Base-by-base conservation (phyloP, 345 rosid genomes). In the Conringia planisiliqua region DNA sequence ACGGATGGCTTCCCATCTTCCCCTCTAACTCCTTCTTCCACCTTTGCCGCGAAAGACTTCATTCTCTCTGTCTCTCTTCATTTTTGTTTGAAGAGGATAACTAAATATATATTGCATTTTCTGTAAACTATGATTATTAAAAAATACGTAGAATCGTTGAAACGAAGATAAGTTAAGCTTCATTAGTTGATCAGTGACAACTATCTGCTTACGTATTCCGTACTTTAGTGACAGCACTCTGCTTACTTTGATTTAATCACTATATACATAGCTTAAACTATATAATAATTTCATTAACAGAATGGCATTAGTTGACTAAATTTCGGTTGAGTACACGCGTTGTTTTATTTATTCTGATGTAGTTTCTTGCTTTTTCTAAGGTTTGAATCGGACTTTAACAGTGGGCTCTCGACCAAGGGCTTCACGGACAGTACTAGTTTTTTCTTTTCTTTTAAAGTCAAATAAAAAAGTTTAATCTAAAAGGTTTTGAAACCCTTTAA, bases 1-100 rank as follows among this genome's bases (percentile, higher is more conserved):
- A 91, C 84, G 1, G 99, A 83, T n/a, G 86, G 92, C 76, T 86
- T 85, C 62, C 97, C 97, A 47, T 90, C 85, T 62, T 32, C 62
- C 14, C 93, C 99, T 78, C 85, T 85, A 39, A 62, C 87, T 33
- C 93, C 99, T 38, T 89, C 96, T 81, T 85, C 93, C n/a, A 91
- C 97, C 76, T 86, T 69, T 54, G 73, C 93, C 13, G 95, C 77
- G 68, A 95, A 95, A 44, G 64, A 35, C 90, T 86, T 85, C 96
- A 90, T 87, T 64, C 55, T 78, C 24, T 22, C 60, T 46, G 24
- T 22, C 33, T 30, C 6, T 30, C 5, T 30, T 30, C 0, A 0
- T 30, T 4, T 30, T 30, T 30, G 33, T 30, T 30, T 30, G 33
- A 30, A 30, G 33, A 30, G 33, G 33, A 30, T 30, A 6, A 8